phyloP scores from a whole-genome alignment of 2,329 filamentous ascomycete species.

The Amphichorda felina region DNA sequence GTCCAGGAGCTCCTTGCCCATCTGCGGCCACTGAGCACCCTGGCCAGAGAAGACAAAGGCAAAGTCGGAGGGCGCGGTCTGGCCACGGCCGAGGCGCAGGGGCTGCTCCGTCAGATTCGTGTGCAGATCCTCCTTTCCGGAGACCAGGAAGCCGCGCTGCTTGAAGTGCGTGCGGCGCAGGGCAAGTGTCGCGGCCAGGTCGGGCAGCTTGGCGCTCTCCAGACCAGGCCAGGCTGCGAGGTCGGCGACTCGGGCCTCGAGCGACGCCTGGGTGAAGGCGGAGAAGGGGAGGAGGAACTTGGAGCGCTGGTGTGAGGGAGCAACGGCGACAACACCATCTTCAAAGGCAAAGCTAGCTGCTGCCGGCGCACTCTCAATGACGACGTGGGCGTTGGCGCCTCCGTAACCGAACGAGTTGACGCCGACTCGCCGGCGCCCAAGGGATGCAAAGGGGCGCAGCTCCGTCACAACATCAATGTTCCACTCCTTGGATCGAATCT shows the following conservation, averaged over 20 bases:
- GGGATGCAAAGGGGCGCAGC: constrained; percentile 6
- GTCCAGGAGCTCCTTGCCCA: constrained; percentile 13
- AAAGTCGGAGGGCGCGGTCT: constrained; percentile 7
- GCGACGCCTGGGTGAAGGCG: background rate
- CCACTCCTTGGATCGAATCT: constrained; percentile 6
- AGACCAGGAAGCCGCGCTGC: constrained; percentile 7
- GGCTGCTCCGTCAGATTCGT: background rate
- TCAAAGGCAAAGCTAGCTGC: background rate
- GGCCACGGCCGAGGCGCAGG: background rate
- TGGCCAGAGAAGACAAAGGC: constrained; percentile 34
- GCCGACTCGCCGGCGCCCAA: constrained; percentile 8
- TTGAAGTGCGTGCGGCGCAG: constrained; percentile 6
- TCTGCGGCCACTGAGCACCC: constrained; percentile 20
- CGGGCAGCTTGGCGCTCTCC: background rate
- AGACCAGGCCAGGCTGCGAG: background rate
- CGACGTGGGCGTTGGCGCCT: constrained; percentile 29
- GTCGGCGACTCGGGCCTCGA: background rate
- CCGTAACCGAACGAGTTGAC: constrained; percentile 25
- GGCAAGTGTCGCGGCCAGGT: constrained; percentile 10
- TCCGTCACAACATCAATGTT: constrained; percentile 18
- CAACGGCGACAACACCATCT: background rate
- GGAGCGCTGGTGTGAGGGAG: too few relatives aligned
- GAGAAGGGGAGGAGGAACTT: background rate
- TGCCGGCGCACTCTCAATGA: constrained; percentile 15
- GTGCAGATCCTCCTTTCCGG: too few relatives aligned